Evolutionary conservation across 169 alveolate genomes (phyloP), one percentile per base, ranked within the genome.

Genomic region (Cryptosporidium meleagridis): DNA sequence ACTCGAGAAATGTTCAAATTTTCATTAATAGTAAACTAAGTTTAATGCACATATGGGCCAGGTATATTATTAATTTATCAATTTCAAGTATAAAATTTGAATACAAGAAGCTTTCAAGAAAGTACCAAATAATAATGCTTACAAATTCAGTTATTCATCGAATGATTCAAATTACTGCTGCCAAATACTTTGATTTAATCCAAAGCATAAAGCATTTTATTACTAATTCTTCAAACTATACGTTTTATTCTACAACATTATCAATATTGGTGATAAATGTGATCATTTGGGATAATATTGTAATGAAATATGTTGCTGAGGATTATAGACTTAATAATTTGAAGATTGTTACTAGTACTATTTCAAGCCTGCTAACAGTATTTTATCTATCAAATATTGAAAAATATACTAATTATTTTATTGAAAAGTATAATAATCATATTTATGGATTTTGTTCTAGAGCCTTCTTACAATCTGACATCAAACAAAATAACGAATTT

Each of bases 291-390:
- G 86, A 73, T 10, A 73, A 73, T 35, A 62, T 73, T 45, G 6
- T 73, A 55, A 73, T 73, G 86, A 73, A 41, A 37, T 35, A 59
- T 31, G 31, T 21, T 44, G 9, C 33, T 37, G 52, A 51, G 0
- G 86, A 73, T 41, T 73, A 35, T 55, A 53, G 59, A 37, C 59
- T 55, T 33, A 73, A 55, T 21, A 73, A 73, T 53, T 73, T 73
- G 39, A 73, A 73, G n/a, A 73, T 73, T 52, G 68, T 55, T 23
- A 73, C 72, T 1, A 73, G 86, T 29, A 73, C 86, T 31, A 73
- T 73, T 73, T 73, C 86, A 59, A 73, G 70, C 12, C 18, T 73
- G 58, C 1, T 73, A n/a, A 73, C 86, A 51, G 71, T 73, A n/a
- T 59, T 55, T 41, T 73, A 73, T 31, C 37, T 73, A 53, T 41